Evolutionary conservation across 352 stramenopile species (phyloP).

Genomic region (Phytophthora megakarya): DNA sequence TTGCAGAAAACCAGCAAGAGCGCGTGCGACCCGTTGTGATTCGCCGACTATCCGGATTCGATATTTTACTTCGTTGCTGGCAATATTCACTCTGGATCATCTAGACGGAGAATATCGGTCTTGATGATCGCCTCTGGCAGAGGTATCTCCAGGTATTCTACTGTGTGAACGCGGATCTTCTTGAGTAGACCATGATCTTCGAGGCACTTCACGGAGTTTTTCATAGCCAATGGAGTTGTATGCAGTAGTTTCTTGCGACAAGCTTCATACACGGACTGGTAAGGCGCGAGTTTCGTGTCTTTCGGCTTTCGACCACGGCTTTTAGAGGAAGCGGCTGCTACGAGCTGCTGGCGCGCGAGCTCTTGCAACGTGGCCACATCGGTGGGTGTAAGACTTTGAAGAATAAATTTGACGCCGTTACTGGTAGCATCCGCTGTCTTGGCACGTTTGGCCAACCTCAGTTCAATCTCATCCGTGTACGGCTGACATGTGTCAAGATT

Average conservation of each 20-base stretch:
- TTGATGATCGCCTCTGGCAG: constrained; percentile 47
- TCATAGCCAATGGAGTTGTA: constrained; percentile 54
- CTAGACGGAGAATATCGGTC: constrained; percentile 46
- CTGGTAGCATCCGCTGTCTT: constrained; percentile 40
- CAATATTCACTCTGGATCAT: constrained; percentile 13
- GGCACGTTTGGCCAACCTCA: constrained; percentile 33
- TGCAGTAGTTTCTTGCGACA: constrained; percentile 62
- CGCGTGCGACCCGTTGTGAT: no score
- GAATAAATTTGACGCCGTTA: constrained; percentile 63
- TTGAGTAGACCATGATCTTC: constrained; percentile 62
- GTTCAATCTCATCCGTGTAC: constrained; percentile 55
- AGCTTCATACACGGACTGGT: constrained; percentile 55
- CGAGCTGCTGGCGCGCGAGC: constrained; percentile 48
- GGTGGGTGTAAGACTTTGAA: constrained; percentile 65
- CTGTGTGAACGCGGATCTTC: constrained; percentile 38
- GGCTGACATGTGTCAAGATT: constrained; percentile 47
- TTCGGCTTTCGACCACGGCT: constrained; percentile 14
- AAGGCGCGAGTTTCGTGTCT: constrained; percentile 32
- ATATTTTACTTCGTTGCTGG: background rate
- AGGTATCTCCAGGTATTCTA: constrained; percentile 58
- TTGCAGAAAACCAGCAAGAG: no score
- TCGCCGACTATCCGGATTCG: no score
- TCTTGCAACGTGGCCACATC: constrained; percentile 57
- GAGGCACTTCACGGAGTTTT: constrained; percentile 67
- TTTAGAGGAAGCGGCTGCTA: constrained; percentile 7